Base-by-base conservation (phyloP, 1,139 yeast species). In the Sugiyamaella novakii region DNA sequence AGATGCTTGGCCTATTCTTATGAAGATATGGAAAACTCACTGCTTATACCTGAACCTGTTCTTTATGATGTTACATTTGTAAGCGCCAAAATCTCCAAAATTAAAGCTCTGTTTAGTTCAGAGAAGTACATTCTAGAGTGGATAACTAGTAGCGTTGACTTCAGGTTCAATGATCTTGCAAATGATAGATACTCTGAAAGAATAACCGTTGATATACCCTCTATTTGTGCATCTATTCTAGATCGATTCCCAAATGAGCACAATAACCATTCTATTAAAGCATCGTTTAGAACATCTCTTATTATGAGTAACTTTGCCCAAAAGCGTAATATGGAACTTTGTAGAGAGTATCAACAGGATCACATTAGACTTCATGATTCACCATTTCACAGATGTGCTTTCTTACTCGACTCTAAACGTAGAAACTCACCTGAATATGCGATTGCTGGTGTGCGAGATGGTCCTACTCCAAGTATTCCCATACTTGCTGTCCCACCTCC, bases 381-480 rank as follows among this genome's bases (percentile, higher is more conserved):
- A 0, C 91, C 96, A 0, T 88, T 80, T 57, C 94, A 87, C 58
- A 70, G 98, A 47, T 72, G 81, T 18, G 83, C 95, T 0, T 89
- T 88, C 61, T 65, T 91, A 30, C 66, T 91, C 14, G 77, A 77
- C 7, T 74, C 73, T 10, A 74, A 76, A 15, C 68, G 71, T 15
- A 73, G 81, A 49, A 74, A 50, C 21, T 46, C 75, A 46, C 63
- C 67, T 0, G 61, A 62, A 1, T 86, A 84, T 59, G 15, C 43
- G 3, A 64, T 70, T 11, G 35, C 19, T 4, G 55, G 54, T 8
- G 45, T 42, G 69, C 71, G 18, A 71, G 72, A 66, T 57, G 81
- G 84, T 5, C 51, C 63, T 3, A 36, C 74, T 11, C 82, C 89
- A 0, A 78, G 87, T 0, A 69, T 84, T 8, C 76, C 91, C 0